Evolutionary conservation across 441 rosid genomes (phyloP).

Genomic region (Jatropha multifida): DNA sequence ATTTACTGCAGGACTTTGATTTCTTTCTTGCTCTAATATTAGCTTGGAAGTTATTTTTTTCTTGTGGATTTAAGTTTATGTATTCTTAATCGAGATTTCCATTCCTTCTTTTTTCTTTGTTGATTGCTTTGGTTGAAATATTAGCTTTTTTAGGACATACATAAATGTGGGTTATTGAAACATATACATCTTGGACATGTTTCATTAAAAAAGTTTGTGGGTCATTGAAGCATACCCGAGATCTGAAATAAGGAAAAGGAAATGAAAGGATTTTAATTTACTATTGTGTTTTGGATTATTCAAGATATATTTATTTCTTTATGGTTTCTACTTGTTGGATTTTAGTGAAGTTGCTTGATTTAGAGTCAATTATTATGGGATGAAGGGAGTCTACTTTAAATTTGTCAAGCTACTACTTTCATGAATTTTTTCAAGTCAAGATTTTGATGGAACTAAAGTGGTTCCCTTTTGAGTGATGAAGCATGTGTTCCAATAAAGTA

Average conservation of each 20-base stretch:
- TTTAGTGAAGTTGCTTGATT: background rate
- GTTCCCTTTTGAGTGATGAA: background rate
- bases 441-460: background rate
- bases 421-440: background rate
- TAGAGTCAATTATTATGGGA: too few species aligned
- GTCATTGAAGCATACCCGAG: background rate
- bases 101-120: background rate
- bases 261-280: background rate
- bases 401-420: too few species aligned
- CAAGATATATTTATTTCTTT: background rate
- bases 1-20: background rate
- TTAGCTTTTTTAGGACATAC: background rate
- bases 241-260: background rate
- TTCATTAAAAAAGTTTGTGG: background rate
- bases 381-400: background rate
- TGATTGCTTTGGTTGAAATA: background rate
- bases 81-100: background rate
- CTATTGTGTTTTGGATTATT: background rate
- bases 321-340: background rate
- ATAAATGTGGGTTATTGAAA: background rate
- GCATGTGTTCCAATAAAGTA: too few species aligned
- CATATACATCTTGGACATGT: background rate
- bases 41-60: background rate
- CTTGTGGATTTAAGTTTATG: background rate
- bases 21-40: background rate